A percentile compares a stretch with the other conserved stretches of the same genome.
phyloP scores from a whole-genome alignment of 805 yeast genomes.

The Saccharomycopsis sp. region DNA sequence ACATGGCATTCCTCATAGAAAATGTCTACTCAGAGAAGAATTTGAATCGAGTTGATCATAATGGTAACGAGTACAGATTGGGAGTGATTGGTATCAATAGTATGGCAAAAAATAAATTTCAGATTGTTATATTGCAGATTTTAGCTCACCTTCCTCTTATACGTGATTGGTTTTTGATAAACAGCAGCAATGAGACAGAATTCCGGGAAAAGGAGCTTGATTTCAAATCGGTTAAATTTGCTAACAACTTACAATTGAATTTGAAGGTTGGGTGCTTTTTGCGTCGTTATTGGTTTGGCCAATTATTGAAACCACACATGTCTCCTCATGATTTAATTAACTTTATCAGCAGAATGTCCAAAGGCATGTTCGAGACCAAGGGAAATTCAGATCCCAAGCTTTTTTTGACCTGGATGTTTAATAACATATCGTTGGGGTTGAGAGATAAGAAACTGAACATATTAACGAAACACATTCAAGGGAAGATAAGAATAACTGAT shows the following conservation, averaged over 20 bases:
- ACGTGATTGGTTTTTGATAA: conserved; percentile 38
- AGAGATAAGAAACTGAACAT: conserved; percentile 21
- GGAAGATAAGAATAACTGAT: conserved; percentile 36
- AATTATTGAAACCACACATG: conserved; percentile 51
- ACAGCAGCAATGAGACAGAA: not conserved
- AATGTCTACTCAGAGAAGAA: conserved; percentile 23
- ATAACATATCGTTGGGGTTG: conserved; percentile 33
- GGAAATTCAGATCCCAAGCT: conserved; percentile 45
- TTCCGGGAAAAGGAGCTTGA: conserved; percentile 16
- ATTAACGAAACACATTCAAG: conserved; percentile 42
- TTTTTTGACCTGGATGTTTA: conserved; percentile 55
- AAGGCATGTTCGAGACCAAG: conserved; percentile 31
- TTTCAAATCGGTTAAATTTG: conserved; percentile 16
- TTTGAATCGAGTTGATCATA: conserved; percentile 34
- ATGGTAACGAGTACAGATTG: conserved; percentile 41
- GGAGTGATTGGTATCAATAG: conserved; percentile 66
- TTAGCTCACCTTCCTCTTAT: conserved; percentile 47
- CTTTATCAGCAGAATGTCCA: conserved; percentile 37
- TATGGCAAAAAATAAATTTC: conserved; percentile 21
- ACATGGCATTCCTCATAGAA: not conserved
- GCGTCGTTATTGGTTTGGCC: conserved; percentile 59
- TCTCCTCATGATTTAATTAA: conserved; percentile 64
- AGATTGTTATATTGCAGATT: conserved; percentile 48
- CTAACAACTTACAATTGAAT: conserved; percentile 31
- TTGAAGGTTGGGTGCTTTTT: conserved; percentile 39